Conservation (phyloP, 768 basidiomycete genomes). For the Macrolepiota fuliginosa region DNA sequence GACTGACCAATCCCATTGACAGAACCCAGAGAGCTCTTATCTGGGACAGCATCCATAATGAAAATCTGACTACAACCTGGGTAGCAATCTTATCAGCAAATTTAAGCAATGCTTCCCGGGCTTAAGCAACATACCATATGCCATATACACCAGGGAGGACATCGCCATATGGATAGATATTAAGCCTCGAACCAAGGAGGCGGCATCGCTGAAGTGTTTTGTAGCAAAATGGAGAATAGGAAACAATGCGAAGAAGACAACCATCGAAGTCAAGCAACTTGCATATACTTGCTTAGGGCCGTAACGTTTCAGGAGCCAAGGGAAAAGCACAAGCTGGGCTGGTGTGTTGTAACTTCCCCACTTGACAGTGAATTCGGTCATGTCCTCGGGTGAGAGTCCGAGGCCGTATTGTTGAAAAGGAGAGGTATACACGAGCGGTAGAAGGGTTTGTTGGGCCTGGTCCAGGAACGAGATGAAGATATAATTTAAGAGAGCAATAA, state of each 20-base stretch:
- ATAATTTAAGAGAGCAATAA: constrained; percentile 24
- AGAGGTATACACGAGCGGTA: constrained; percentile 40
- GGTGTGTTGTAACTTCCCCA: constrained; percentile 52
- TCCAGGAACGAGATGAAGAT: constrained; percentile 28
- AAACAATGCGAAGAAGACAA: constrained; percentile 18
- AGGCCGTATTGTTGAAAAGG: constrained; percentile 54
- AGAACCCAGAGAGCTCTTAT: constrained; percentile 16
- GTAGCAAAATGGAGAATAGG: constrained; percentile 9
- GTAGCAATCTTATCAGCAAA: neutral
- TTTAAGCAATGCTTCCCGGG: no score
- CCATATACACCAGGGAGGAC: constrained; percentile 7
- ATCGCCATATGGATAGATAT: constrained; percentile 8
- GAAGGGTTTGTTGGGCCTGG: constrained; percentile 25
- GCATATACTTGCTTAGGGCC: constrained; percentile 50
- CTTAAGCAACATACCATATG: constrained; percentile 3
- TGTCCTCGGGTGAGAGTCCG: constrained; percentile 50
- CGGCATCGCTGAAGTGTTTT: neutral
- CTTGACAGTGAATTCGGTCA: constrained; percentile 48
- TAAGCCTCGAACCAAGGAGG: neutral
- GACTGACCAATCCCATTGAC: constrained; percentile 26
- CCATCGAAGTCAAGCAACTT: constrained; percentile 9
- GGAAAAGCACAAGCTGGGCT: constrained; percentile 49
- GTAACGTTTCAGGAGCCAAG: constrained; percentile 40
- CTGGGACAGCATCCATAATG: constrained; percentile 18
- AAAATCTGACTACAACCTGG: constrained; percentile 14